These are phyloP conservation scores for Sequoia sempervirens DNA, from an alignment of 75 land plant species.

Conservation along the genomic window DNA sequence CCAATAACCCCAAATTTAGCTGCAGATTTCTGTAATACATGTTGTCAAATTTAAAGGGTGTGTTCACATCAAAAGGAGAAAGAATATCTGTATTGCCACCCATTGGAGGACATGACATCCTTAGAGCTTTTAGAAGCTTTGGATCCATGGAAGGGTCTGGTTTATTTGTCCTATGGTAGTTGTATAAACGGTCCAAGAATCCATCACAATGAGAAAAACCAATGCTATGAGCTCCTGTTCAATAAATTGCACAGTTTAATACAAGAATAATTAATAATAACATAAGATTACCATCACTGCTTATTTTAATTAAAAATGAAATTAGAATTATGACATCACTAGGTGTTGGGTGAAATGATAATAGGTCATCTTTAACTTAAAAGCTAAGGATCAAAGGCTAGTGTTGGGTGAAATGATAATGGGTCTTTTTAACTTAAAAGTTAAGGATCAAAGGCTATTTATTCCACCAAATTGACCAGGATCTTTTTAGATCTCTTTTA, in stretches of 20 bases:
- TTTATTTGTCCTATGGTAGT: constrained; percentile 21
- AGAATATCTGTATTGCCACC: constrained; percentile 59
- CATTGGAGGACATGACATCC: constrained; percentile 45
- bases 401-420: too few species aligned
- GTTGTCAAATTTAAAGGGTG: constrained; percentile 67
- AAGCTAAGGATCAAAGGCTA: too few species aligned
- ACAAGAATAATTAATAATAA: not conserved
- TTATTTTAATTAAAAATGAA: too few species aligned
- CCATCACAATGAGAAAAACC: constrained; percentile 71
- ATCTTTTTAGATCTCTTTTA: too few species aligned
- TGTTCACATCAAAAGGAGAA: constrained; percentile 58
- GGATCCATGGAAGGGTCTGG: constrained; percentile 57
- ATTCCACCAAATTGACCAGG: too few species aligned
- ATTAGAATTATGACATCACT: too few species aligned
- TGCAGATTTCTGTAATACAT: constrained; percentile 50
- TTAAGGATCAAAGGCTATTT: too few species aligned
- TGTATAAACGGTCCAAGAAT: constrained; percentile 38
- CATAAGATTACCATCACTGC: too few species aligned
- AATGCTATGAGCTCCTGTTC: constrained; percentile 31
- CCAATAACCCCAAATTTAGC: constrained; percentile 45
- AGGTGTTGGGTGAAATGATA: too few species aligned
- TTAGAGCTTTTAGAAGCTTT: constrained; percentile 51
- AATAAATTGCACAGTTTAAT: not conserved
- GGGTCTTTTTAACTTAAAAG: too few species aligned
- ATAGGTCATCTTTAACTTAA: too few species aligned